These are phyloP conservation scores for Backusella circina DNA, from an alignment of 192 early-diverging fungal species.

Conservation along the genomic window DNA sequence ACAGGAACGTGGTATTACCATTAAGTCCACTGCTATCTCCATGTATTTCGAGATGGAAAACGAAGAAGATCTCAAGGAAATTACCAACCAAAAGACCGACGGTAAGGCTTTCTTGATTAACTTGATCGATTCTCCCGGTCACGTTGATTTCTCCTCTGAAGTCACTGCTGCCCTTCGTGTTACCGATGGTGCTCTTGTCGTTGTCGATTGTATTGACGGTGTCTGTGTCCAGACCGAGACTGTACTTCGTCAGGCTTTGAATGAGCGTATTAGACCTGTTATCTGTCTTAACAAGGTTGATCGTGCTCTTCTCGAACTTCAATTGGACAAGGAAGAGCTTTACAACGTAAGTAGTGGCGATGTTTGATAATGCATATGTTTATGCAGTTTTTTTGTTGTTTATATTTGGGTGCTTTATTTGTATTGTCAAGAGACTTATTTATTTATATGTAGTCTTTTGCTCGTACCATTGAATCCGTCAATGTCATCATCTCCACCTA, in stretches of 20 bases:
- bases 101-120: slow-evolving; percentile 97
- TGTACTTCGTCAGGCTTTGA: slow-evolving; percentile 96
- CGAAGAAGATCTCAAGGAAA: slow-evolving; percentile 77
- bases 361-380: background rate
- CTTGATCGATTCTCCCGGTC: slow-evolving; percentile 99
- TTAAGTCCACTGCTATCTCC: slow-evolving; percentile 99
- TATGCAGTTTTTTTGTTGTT: background rate
- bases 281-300: slow-evolving; percentile 99
- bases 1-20: slow-evolving; percentile 99
- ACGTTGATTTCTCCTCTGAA: slow-evolving; percentile 99
- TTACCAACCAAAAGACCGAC: slow-evolving; percentile 79
- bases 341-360: slow-evolving; percentile 57
- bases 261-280: slow-evolving; percentile 96
- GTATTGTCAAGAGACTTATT: background rate
- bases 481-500: slow-evolving; percentile 97
- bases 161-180: slow-evolving; percentile 99
- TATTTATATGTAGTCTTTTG: slow-evolving; percentile 53
- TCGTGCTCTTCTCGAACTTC: slow-evolving; percentile 94
- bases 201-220: slow-evolving; percentile 98
- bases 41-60: slow-evolving; percentile 92
- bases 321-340: slow-evolving; percentile 93
- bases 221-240: slow-evolving; percentile 99
- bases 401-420: no score
- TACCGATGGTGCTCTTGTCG: slow-evolving; percentile 98
- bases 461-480: slow-evolving; percentile 90